These are phyloP conservation scores for Alopecurus myosuroides DNA, from an alignment of 176 grass and related monocot species.

Conservation along the genomic window DNA sequence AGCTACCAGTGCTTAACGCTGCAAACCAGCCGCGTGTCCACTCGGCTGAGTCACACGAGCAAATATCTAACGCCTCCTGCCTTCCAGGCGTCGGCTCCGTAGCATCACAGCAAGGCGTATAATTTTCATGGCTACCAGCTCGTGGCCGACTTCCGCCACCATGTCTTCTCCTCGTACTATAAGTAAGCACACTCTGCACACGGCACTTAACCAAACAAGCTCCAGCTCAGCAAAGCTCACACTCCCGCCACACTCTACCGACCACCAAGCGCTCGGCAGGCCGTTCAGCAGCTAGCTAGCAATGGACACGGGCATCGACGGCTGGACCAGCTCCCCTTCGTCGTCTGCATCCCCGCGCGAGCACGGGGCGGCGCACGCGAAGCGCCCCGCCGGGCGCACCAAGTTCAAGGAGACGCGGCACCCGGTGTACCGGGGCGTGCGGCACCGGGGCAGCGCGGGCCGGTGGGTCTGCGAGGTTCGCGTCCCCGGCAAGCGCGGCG, in stretches of 20 bases:
- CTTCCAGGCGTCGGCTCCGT: no score
- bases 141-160: background rate
- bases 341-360: background rate
- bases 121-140: background rate
- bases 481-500: slow-evolving; percentile 49
- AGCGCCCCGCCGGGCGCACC: slow-evolving; percentile 71
- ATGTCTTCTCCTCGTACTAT: background rate
- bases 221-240: background rate
- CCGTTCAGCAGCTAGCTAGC: background rate
- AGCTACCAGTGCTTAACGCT: no score
- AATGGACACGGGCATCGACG: background rate
- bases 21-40: no score
- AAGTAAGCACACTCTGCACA: background rate
- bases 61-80: no score
- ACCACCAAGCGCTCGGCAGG: background rate
- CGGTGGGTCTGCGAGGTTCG: slow-evolving; percentile 86
- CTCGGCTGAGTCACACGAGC: no score
- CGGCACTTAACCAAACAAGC: background rate
- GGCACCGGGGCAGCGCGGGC: slow-evolving; percentile 30
- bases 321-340: background rate
- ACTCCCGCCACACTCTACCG: background rate
- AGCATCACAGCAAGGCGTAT: no score
- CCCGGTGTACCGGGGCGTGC: slow-evolving; percentile 79
- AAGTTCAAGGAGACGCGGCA: slow-evolving; percentile 90
- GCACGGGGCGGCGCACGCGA: background rate